These are phyloP conservation scores for Globisporangium barbulae DNA, from an alignment of 352 stramenopile genomes.

Conservation along the genomic window DNA sequence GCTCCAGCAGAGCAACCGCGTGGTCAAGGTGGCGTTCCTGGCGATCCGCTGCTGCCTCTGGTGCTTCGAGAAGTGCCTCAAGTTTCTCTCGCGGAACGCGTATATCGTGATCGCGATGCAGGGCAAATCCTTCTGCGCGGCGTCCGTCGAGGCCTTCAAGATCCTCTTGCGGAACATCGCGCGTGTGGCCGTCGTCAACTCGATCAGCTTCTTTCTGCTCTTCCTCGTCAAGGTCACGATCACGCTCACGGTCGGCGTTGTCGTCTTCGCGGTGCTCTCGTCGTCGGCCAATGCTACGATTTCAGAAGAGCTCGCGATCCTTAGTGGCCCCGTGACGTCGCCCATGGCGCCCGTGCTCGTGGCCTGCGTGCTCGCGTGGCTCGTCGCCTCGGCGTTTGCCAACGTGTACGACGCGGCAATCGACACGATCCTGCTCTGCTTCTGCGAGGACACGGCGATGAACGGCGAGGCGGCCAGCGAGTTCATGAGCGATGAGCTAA, in stretches of 20 bases:
- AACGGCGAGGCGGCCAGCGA: constrained; percentile 58
- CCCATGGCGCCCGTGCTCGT: constrained; percentile 90
- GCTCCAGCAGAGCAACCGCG: constrained; percentile 63
- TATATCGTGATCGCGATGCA: constrained; percentile 90
- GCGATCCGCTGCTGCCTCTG: constrained; percentile 90
- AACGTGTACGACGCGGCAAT: constrained; percentile 95
- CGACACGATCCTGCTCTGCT: constrained; percentile 95
- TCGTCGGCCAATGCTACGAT: constrained; percentile 22
- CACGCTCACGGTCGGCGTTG: constrained; percentile 35
- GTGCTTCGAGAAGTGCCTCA: constrained; percentile 95
- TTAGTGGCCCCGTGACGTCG: constrained; percentile 80
- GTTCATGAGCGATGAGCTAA: constrained; percentile 81
- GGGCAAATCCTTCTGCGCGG: constrained; percentile 78
- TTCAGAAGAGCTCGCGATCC: constrained; percentile 46
- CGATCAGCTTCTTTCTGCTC: constrained; percentile 93
- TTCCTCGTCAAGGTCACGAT: constrained; percentile 92
- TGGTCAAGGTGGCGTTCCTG: constrained; percentile 84
- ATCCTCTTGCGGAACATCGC: constrained; percentile 94
- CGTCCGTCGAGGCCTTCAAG: constrained; percentile 91
- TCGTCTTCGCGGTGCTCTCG: constrained; percentile 50
- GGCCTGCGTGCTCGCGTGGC: constrained; percentile 78
- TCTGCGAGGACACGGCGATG: constrained; percentile 90
- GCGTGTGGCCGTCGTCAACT: constrained; percentile 84
- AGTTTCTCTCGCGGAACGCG: constrained; percentile 97
- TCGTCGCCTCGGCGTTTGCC: constrained; percentile 90